Conservation (phyloP, 352 stramenopile species). For the Phytophthora sp. region DNA sequence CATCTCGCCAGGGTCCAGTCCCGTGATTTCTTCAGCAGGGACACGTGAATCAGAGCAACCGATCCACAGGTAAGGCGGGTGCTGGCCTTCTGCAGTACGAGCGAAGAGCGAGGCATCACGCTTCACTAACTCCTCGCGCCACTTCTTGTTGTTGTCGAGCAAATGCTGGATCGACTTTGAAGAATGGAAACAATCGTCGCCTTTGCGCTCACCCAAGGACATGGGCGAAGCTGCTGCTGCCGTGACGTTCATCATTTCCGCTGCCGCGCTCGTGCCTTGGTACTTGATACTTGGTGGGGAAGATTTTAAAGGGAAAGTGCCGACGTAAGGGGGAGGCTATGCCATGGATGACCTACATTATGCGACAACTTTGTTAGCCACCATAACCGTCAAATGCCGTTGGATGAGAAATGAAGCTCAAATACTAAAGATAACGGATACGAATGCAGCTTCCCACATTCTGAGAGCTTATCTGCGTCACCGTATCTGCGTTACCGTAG, state of each 20-base stretch:
- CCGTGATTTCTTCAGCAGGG: slow-evolving; percentile 85
- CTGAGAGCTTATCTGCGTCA: no score
- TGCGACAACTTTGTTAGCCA: no score
- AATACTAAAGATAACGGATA: no score
- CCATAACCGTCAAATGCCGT: no score
- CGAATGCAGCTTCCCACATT: no score
- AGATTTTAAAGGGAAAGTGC: no score
- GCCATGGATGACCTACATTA: no score
- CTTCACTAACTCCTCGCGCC: slow-evolving; percentile 60
- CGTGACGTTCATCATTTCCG: slow-evolving; percentile 24
- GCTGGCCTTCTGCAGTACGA: slow-evolving; percentile 63
- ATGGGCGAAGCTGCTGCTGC: not conserved
- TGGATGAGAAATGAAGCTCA: no score
- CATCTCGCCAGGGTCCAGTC: slow-evolving; percentile 78
- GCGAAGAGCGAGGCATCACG: slow-evolving; percentile 75
- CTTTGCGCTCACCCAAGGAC: slow-evolving; percentile 23
- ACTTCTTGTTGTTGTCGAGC: slow-evolving; percentile 77
- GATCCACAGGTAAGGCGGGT: slow-evolving; percentile 90
- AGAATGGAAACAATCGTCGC: slow-evolving; percentile 33
- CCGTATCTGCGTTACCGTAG: no score
- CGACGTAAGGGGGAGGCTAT: no score
- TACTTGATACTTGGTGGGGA: no score
- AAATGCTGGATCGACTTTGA: slow-evolving; percentile 58
- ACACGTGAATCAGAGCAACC: slow-evolving; percentile 90
- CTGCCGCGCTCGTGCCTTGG: no score